phyloP scores from a whole-genome alignment of 306 rosid genomes.

The Trifolium subterraneum region DNA sequence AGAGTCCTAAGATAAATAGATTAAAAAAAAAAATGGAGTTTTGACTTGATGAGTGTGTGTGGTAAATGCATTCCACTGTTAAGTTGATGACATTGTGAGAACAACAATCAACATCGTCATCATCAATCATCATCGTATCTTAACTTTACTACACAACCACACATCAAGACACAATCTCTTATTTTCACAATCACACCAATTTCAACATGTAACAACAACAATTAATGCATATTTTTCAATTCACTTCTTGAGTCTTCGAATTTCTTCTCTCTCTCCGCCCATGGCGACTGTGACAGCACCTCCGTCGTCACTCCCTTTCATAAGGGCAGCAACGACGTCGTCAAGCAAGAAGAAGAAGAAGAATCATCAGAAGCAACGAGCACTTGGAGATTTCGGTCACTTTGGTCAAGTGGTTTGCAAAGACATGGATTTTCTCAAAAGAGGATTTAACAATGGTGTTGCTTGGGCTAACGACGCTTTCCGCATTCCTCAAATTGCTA shows the following conservation, averaged over 20 bases:
- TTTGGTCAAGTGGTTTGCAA: constrained; percentile 64
- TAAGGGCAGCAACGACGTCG: constrained; percentile 36
- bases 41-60: no score
- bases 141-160: background rate
- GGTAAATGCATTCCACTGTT: background rate
- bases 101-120: background rate
- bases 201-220: background rate
- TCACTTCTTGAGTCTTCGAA: background rate
- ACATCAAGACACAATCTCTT: background rate
- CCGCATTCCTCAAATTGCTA: constrained; percentile 65
- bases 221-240: background rate
- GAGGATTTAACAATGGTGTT: constrained; percentile 58
- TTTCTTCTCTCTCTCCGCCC: constrained; percentile 9
- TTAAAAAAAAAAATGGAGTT: no score
- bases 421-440: constrained; percentile 74
- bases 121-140: background rate
- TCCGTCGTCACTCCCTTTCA: constrained; percentile 36
- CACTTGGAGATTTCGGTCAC: constrained; percentile 68
- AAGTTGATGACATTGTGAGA: background rate
- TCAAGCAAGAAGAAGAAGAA: constrained; percentile 24
- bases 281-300: constrained; percentile 55
- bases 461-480: constrained; percentile 71
- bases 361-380: constrained; percentile 42
- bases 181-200: background rate
- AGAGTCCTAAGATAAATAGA: no score